These are phyloP conservation scores for Flaveria bidentis DNA, from an alignment of 129 eudicot species.

Conservation along the genomic window DNA sequence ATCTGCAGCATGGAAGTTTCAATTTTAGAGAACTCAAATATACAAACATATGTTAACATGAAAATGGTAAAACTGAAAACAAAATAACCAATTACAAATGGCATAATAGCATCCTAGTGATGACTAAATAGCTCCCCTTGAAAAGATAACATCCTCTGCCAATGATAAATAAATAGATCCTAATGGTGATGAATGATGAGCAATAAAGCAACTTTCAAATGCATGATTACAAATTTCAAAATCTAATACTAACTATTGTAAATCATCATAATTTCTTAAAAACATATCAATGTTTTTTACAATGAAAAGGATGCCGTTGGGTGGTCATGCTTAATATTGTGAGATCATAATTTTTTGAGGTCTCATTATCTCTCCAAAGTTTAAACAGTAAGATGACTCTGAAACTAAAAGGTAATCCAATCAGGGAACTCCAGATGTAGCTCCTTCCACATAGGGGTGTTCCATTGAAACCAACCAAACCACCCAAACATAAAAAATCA, in stretches of 20 bases:
- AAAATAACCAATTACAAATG: not conserved
- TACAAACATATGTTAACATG: not conserved
- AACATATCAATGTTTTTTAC: not conserved
- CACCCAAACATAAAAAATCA: too few species aligned
- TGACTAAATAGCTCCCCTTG: not conserved
- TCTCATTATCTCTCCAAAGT: too few species aligned
- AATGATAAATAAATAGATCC: not conserved
- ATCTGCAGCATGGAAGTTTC: slow-evolving; percentile 27
- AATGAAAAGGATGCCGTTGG: too few species aligned
- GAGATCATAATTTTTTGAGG: too few species aligned
- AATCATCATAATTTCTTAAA: not conserved
- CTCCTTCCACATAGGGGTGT: too few species aligned
- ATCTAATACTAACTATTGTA: not conserved
- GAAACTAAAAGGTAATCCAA: too few species aligned
- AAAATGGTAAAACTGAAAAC: not conserved
- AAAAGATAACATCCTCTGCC: not conserved
- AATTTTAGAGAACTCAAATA: not conserved
- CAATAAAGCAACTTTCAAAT: not conserved
- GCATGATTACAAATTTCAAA: not conserved
- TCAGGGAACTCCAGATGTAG: too few species aligned
- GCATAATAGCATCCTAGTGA: not conserved
- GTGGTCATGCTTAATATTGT: too few species aligned
- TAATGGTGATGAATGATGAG: not conserved
- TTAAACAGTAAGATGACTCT: too few species aligned
- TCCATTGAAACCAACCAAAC: too few species aligned